Evolutionary conservation across 495 filamentous ascomycete genomes (phyloP).

Genomic region (Bacidia gigantensis): DNA sequence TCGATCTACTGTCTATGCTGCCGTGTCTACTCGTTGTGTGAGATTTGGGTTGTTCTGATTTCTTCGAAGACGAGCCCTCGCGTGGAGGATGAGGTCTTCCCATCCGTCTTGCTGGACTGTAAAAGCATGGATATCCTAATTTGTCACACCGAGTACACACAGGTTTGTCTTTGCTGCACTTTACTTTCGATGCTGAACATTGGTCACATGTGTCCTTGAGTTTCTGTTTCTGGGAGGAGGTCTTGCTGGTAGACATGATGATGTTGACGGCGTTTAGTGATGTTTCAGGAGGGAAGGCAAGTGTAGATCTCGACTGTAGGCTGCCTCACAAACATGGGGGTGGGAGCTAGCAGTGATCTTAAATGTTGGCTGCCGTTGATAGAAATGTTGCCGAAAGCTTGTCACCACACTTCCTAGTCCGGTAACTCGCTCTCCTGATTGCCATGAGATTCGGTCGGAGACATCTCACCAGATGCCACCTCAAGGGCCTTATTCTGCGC

Average conservation of each 20-base stretch:
- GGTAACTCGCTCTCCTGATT: background rate
- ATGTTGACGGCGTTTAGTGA: background rate
- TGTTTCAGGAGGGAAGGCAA: no score
- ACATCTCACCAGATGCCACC: background rate
- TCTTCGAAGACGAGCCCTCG: background rate
- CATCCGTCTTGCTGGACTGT: conserved; percentile 25
- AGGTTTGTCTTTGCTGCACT: conserved; percentile 27
- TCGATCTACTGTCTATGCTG: background rate
- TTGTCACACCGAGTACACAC: conserved; percentile 26
- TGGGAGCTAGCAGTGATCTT: background rate
- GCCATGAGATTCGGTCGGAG: background rate
- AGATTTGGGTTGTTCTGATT: background rate
- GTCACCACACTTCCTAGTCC: background rate
- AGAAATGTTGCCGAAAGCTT: background rate
- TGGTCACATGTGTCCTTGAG: conserved; percentile 28
- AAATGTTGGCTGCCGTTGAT: background rate
- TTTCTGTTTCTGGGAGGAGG: conserved; percentile 8
- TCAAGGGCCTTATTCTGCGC: background rate
- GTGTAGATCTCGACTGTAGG: no score
- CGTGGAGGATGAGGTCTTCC: background rate
- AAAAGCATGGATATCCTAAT: conserved; percentile 25
- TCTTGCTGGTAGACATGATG: background rate
- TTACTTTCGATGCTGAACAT: conserved; percentile 28
- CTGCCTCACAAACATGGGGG: background rate
- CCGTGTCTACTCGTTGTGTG: background rate